phyloP scores from a whole-genome alignment of 2,329 filamentous ascomycete species.

The Verticillium nonalfalfae region DNA sequence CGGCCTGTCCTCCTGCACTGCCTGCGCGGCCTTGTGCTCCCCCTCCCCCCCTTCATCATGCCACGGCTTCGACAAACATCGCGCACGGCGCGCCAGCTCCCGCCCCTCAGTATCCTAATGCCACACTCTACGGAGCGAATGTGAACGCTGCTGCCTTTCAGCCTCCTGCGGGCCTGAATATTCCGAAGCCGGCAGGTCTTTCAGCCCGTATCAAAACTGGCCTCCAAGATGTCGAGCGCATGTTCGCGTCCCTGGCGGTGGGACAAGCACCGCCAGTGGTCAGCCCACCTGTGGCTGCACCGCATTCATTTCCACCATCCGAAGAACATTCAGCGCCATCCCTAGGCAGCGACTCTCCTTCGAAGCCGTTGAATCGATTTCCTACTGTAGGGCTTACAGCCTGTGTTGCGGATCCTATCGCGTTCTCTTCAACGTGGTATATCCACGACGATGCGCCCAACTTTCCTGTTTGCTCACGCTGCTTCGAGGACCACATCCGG shows the following conservation, averaged over 20 bases:
- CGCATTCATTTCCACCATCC: background rate
- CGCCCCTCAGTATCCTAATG: background rate
- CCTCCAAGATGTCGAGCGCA: background rate
- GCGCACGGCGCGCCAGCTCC: background rate
- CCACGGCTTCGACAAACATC: background rate
- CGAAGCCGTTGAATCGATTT: background rate
- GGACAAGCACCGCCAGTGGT: background rate
- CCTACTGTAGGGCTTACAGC: conserved; percentile 12
- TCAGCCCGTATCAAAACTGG: background rate
- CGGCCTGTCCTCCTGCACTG: background rate
- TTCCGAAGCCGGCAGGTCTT: background rate
- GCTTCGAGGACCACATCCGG: conserved; percentile 29
- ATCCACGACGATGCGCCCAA: conserved; percentile 22
- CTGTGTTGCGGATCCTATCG: conserved; percentile 20
- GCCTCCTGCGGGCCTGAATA: background rate
- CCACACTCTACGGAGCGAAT: background rate
- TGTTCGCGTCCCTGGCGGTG: background rate
- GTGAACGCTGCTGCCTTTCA: background rate
- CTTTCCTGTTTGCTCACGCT: conserved; percentile 27
- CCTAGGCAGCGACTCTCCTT: background rate
- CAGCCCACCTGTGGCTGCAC: background rate
- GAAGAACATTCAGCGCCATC: background rate
- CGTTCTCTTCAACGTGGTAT: conserved; percentile 29
- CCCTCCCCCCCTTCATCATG: background rate
- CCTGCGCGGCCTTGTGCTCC: background rate